Evolutionary conservation across 257 asterid species (phyloP).

Genomic region (Agastache rugosa): DNA sequence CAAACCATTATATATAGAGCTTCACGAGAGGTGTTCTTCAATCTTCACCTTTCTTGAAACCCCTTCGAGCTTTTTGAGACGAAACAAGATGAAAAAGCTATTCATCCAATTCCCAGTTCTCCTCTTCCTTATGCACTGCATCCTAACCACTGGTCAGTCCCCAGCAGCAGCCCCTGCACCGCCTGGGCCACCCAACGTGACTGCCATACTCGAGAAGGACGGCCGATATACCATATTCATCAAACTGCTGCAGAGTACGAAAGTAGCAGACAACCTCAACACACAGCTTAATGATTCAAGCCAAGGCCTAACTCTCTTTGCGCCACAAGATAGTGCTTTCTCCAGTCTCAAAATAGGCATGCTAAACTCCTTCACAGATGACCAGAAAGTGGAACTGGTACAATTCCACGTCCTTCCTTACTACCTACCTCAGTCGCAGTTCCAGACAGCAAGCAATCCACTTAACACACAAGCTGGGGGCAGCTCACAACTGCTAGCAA

Average conservation of each 20-base stretch:
- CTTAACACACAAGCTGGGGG: slow-evolving; percentile 62
- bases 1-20: slow-evolving; percentile 25
- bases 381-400: slow-evolving; percentile 50
- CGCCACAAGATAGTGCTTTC: slow-evolving; percentile 56
- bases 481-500: slow-evolving; percentile 39
- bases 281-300: slow-evolving; percentile 48
- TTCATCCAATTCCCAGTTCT: slow-evolving; percentile 2
- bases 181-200: slow-evolving; percentile 51
- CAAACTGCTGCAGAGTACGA: slow-evolving; percentile 58
- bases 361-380: slow-evolving; percentile 51
- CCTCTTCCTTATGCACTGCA: slow-evolving; percentile 21
- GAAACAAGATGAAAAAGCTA: slow-evolving; percentile 19
- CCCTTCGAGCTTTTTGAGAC: neutral
- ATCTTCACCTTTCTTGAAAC: neutral
- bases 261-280: slow-evolving; percentile 47
- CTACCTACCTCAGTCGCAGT: slow-evolving; percentile 44
- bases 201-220: slow-evolving; percentile 59
- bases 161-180: slow-evolving; percentile 58
- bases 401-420: slow-evolving; percentile 61
- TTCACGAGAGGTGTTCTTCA: neutral
- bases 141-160: slow-evolving; percentile 42
- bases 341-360: slow-evolving; percentile 48
- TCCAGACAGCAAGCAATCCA: slow-evolving; percentile 60
- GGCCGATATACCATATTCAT: slow-evolving; percentile 50
- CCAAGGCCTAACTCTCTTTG: slow-evolving; percentile 51